Conservation (phyloP, 2,329 filamentous ascomycete genomes). For the Stachybotrys elegans region DNA sequence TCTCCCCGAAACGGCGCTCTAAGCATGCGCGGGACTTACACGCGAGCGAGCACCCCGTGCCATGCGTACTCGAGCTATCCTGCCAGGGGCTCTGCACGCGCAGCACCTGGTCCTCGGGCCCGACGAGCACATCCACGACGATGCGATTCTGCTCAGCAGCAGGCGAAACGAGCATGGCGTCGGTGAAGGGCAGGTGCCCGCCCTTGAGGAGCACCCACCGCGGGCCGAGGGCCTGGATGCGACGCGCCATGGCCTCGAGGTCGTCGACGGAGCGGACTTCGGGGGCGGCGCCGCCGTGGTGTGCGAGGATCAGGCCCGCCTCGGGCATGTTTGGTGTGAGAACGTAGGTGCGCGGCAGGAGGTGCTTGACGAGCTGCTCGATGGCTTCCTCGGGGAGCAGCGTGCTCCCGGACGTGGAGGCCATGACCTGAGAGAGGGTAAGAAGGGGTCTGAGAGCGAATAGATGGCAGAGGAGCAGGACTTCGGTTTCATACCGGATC, state of each 20-base stretch:
- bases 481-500: conserved; percentile 28
- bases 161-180: conserved; percentile 53
- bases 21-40: conserved; percentile 53
- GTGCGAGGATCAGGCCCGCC: conserved; percentile 58
- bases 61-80: conserved; percentile 77
- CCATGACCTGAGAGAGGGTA: conserved; percentile 68
- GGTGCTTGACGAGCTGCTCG: conserved; percentile 47
- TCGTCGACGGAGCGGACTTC: conserved; percentile 55
- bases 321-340: conserved; percentile 77
- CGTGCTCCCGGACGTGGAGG: conserved; percentile 72
- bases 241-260: conserved; percentile 62
- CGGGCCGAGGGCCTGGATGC: conserved; percentile 64
- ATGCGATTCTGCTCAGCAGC: conserved; percentile 54
- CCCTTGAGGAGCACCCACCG: conserved; percentile 84
- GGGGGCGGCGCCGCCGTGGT: conserved; percentile 31
- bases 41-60: conserved; percentile 89
- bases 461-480: neutral
- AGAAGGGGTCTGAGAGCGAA: neutral
- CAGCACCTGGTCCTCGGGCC: conserved; percentile 47
- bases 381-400: conserved; percentile 65
- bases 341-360: conserved; percentile 63
- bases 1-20: neutral
- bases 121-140: conserved; percentile 74
- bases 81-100: conserved; percentile 68
- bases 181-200: conserved; percentile 76